Evolutionary conservation across 176 grass and related monocot genomes (phyloP).

Genomic region (Lolium multiflorum): DNA sequence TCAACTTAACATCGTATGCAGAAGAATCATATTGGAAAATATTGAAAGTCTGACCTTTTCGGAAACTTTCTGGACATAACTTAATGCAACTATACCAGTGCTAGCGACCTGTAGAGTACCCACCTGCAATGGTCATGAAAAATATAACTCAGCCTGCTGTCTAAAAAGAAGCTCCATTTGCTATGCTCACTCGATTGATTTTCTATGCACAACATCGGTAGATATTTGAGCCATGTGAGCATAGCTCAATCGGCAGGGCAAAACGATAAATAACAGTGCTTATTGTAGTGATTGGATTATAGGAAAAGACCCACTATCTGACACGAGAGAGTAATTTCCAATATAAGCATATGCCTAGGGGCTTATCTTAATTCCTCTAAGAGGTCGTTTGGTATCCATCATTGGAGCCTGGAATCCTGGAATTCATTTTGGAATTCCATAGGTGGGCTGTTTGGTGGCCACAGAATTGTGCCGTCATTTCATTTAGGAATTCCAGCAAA

Average conservation of each 20-base stretch:
- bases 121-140: conserved; percentile 62
- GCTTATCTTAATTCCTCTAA: not conserved
- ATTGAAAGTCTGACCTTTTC: conserved; percentile 75
- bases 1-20: conserved; percentile 22
- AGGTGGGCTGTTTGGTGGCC: too few relatives aligned
- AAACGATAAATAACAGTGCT: not conserved
- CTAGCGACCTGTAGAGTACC: conserved; percentile 93
- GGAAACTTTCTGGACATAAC: conserved; percentile 97
- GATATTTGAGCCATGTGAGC: not conserved
- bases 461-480: too few relatives aligned
- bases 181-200: not conserved
- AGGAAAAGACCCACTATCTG: not conserved
- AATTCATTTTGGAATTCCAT: too few relatives aligned
- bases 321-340: not conserved
- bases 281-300: conserved; percentile 5
- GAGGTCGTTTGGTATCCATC: too few relatives aligned
- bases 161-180: conserved; percentile 11
- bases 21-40: not conserved
- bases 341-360: not conserved
- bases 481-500: too few relatives aligned
- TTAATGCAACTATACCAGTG: conserved; percentile 93
- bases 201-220: not conserved
- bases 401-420: too few relatives aligned
- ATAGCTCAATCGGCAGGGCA: conserved; percentile 15
- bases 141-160: conserved; percentile 9